Evolutionary conservation across 169 alveolate species (phyloP).

Genomic region (Eimeria praecox): DNA sequence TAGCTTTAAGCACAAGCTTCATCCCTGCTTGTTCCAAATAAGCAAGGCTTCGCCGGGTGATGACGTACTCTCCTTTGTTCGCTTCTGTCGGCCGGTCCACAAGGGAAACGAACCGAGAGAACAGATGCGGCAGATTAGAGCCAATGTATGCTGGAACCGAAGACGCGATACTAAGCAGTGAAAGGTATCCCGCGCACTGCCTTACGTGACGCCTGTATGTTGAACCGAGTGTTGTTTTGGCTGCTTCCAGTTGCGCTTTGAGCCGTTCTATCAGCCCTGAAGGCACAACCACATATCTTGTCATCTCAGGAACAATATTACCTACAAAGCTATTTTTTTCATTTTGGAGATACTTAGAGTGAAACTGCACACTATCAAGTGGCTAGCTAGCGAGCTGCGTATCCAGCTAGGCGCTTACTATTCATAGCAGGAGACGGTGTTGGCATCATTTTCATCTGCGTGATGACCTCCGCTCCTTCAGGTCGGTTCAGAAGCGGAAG

Average conservation of each 20-base stretch:
- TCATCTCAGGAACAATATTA: neutral
- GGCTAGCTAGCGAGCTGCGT: neutral
- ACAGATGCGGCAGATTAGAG: constrained; percentile 18
- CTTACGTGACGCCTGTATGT: constrained; percentile 17
- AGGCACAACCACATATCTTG: neutral
- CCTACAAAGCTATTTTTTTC: neutral
- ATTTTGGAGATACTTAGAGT: neutral
- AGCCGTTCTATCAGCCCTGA: constrained; percentile 52
- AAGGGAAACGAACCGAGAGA: constrained; percentile 50
- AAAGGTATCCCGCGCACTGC: constrained; percentile 45
- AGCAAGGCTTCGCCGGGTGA: constrained; percentile 46
- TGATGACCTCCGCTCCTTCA: constrained; percentile 41
- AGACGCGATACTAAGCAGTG: constrained; percentile 4
- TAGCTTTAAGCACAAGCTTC: constrained; percentile 45
- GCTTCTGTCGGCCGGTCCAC: neutral
- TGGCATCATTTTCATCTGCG: constrained; percentile 69
- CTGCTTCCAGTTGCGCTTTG: constrained; percentile 11
- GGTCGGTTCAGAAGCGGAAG: constrained; percentile 41
- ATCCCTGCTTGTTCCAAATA: constrained; percentile 57
- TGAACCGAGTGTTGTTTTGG: neutral
- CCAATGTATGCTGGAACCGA: constrained; percentile 20
- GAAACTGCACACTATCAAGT: neutral
- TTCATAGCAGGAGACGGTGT: constrained; percentile 66
- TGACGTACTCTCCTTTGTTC: constrained; percentile 20
- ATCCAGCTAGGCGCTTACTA: neutral